phyloP scores from a whole-genome alignment of 805 yeast species.

The Brettanomyces naardenensis region DNA sequence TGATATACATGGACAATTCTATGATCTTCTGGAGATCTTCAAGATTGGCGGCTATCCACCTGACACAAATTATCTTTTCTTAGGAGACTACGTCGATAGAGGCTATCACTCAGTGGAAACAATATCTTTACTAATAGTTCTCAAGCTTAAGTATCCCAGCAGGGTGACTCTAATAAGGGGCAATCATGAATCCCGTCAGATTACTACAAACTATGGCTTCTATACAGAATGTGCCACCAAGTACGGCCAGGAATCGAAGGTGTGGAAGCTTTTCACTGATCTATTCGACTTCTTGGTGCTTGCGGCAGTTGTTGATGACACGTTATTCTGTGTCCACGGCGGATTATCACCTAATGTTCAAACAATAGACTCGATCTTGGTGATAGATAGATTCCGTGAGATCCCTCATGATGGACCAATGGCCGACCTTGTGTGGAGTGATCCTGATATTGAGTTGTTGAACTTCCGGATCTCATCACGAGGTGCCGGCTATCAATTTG shows the following conservation, averaged over 20 bases:
- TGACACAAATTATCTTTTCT: slow-evolving; percentile 82
- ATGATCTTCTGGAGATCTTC: slow-evolving; percentile 87
- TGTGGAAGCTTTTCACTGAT: slow-evolving; percentile 88
- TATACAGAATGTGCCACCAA: slow-evolving; percentile 90
- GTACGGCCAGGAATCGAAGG: slow-evolving; percentile 64
- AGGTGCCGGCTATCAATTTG: slow-evolving; percentile 98
- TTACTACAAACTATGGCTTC: slow-evolving; percentile 95
- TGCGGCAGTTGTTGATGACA: slow-evolving; percentile 84
- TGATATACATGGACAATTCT: slow-evolving; percentile 96
- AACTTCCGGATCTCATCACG: slow-evolving; percentile 88
- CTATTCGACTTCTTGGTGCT: slow-evolving; percentile 85
- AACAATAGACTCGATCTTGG: slow-evolving; percentile 82
- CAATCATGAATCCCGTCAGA: slow-evolving; percentile 93
- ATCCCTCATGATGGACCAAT: slow-evolving; percentile 99
- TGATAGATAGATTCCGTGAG: slow-evolving; percentile 87
- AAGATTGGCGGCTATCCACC: slow-evolving; percentile 92
- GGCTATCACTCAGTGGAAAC: slow-evolving; percentile 94
- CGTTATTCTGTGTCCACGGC: slow-evolving; percentile 93
- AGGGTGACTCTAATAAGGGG: slow-evolving; percentile 83
- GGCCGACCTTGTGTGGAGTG: slow-evolving; percentile 99
- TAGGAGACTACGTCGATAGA: slow-evolving; percentile 95
- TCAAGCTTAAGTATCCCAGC: slow-evolving; percentile 82
- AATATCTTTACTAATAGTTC: slow-evolving; percentile 68
- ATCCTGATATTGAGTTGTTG: slow-evolving; percentile 76
- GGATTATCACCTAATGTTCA: slow-evolving; percentile 95